These are phyloP conservation scores for Fusarium staphyleae DNA, from an alignment of 2,329 filamentous ascomycete genomes.

Conservation along the genomic window DNA sequence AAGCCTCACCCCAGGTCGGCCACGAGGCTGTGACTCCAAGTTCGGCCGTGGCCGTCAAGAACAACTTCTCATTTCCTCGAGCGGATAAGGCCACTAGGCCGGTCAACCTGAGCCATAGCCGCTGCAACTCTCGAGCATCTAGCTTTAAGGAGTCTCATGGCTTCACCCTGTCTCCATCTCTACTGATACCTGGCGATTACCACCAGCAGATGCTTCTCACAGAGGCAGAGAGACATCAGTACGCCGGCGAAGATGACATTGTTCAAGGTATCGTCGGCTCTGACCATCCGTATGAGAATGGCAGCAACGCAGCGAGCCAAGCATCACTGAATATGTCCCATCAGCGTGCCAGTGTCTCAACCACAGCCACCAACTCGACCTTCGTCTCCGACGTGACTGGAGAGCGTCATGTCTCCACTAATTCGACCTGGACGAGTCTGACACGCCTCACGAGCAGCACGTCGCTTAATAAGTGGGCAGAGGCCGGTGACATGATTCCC, in stretches of 20 bases:
- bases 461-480: constrained; percentile 51
- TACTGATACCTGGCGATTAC: constrained; percentile 68
- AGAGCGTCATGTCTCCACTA: constrained; percentile 61
- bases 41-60: constrained; percentile 47
- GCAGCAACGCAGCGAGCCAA: constrained; percentile 24
- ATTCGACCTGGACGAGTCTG: constrained; percentile 61
- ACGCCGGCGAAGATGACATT: constrained; percentile 46
- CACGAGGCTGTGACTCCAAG: constrained; percentile 56
- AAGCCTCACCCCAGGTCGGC: constrained; percentile 50
- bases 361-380: constrained; percentile 58
- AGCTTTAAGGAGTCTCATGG: constrained; percentile 67
- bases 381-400: constrained; percentile 56
- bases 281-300: constrained; percentile 31
- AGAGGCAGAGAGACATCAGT: constrained; percentile 40
- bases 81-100: constrained; percentile 45
- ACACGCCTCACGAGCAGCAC: constrained; percentile 63
- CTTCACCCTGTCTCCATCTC: constrained; percentile 65
- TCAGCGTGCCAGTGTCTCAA: constrained; percentile 63
- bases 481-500: constrained; percentile 45
- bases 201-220: constrained; percentile 59
- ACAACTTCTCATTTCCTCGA: constrained; percentile 62
- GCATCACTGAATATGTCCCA: constrained; percentile 41
- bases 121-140: constrained; percentile 56
- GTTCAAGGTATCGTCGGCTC: constrained; percentile 29
- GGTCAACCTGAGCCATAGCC: constrained; percentile 45